Evolutionary conservation across 1,139 yeast genomes (phyloP), one percentile per base, ranked within the genome.

Genomic region (Candida albicans): DNA sequence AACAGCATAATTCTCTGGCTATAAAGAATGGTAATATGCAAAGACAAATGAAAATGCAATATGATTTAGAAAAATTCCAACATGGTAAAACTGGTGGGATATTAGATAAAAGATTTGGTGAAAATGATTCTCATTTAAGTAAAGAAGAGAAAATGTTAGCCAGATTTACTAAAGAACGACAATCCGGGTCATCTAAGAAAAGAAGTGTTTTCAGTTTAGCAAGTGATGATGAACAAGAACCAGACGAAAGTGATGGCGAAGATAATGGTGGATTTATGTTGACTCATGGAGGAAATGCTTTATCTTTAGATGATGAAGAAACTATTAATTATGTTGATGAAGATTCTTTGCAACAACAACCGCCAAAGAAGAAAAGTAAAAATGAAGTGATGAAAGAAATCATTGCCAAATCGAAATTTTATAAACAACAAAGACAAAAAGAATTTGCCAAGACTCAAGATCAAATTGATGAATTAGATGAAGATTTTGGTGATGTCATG

Each of bases 381-480:
- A 87, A 89, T 36, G 99, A 95, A 63, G 96, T 95, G 34, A 93
- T 95, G 99, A 84, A 88, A 56, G 99, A 95, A 64, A 81, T 95
- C 44, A 93, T 95, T 51, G 96, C 97, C 35, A 95, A 95, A 65
- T 89, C 97, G 9, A 95, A 95, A 61, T 81, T 82, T 62, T 81
- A 91, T 66, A 93, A 90, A 61, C 84, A 84, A 40, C 95, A 90
- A 65, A 81, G 99, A 58, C 98, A 95, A 65, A 71, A 77, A 58
- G 80, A 82, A 40, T 87, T 87, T 55, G 84, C 82, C 42, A 79
- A 83, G 57, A 78, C 86, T 34, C 85, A 82, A 55, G 84, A 81
- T 37, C 76, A 82, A 25, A 87, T 91, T 42, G 81, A 79, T 53
- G 88, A 82, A 50, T 77, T 95, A 51, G 97, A 95, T 64, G 82